Evolutionary conservation across 2,329 filamentous ascomycete genomes (phyloP), one percentile per base, ranked within the genome.

Genomic region (Pseudocercospora macadamiae): DNA sequence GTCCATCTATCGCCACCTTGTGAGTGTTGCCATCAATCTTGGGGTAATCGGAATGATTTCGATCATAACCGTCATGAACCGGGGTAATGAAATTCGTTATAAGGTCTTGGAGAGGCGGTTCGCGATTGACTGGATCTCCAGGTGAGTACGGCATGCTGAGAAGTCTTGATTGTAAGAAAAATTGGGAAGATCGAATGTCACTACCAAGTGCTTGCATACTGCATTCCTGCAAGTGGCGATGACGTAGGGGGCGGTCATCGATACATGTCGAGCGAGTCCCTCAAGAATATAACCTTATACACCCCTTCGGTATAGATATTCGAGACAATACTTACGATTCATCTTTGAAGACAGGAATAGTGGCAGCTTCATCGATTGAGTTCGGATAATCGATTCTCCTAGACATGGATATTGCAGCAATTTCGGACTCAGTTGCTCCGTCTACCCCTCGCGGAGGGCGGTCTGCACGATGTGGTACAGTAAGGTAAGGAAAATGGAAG

Each of bases 31-130:
- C 63, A 51, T 65, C 57, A 4, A 73, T 37, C 6, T 64, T 39
- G 10, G 70, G 68, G 26, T 68, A 65, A 4, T 69, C 63, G 23
- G 64, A 64, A 39, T 69, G 68, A 36, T 70, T 70, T 26, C 84
- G 79, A 67, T 86, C 82, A 66, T 85, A 86, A 26, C 78, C 78
- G 26, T 75, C 75, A 32, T 72, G 66, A 53, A 34, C 34, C 1
- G 71, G 73, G 18, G 80, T 81, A 45, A 86, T 76, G 69, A 84
- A 86, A 49, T 76, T 77, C 26, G 75, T 72, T 21, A 82, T 71
- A 30, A 82, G 70, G 37, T 77, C 71, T 54, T 76, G 66, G 12
- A 79, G 60, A 26, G 76, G 72, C 3, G 80, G 80, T 66, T 82
- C 80, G 51, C 79, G 73, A 62, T 82, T 82, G 44, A 82, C 71